These are phyloP conservation scores for Leishmania amazonensis DNA, from an alignment of 208 protist genomes.

Conservation along the genomic window DNA sequence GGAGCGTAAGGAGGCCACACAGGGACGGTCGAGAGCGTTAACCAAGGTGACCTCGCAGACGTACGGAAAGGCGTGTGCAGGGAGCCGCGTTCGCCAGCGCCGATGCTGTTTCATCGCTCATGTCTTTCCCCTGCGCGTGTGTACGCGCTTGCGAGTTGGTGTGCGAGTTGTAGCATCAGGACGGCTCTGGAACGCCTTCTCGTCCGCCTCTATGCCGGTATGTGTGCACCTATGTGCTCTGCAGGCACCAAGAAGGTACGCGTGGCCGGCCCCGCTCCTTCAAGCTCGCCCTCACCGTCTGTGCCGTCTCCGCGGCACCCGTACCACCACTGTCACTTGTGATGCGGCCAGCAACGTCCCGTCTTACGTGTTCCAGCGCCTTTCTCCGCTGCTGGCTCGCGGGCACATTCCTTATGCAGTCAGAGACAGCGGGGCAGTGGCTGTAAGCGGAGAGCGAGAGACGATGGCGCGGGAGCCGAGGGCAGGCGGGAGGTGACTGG, in stretches of 20 bases:
- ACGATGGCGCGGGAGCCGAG: not conserved
- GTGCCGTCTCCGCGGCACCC: not conserved
- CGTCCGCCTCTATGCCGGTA: not conserved
- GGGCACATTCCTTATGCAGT: not conserved
- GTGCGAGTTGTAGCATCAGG: not conserved
- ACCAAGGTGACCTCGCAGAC: not conserved
- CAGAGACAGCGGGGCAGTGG: not conserved
- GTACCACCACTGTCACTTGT: not conserved
- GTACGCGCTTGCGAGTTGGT: not conserved
- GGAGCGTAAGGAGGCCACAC: constrained; percentile 8
- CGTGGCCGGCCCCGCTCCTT: not conserved
- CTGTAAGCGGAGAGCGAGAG: not conserved
- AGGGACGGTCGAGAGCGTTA: not conserved
- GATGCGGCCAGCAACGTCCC: not conserved
- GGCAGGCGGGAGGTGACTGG: not conserved
- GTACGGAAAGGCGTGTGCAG: not conserved
- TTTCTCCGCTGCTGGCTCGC: not conserved
- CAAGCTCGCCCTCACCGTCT: not conserved
- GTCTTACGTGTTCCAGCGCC: not conserved
- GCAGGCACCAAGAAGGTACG: not conserved
- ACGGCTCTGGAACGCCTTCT: not conserved
- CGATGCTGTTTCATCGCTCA: not conserved
- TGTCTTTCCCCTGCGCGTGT: not conserved
- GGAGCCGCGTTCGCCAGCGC: not conserved
- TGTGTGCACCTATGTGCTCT: not conserved